These are phyloP conservation scores for Gymnopus androsaceus DNA, from an alignment of 1,284 basidiomycete genomes.

Conservation along the genomic window DNA sequence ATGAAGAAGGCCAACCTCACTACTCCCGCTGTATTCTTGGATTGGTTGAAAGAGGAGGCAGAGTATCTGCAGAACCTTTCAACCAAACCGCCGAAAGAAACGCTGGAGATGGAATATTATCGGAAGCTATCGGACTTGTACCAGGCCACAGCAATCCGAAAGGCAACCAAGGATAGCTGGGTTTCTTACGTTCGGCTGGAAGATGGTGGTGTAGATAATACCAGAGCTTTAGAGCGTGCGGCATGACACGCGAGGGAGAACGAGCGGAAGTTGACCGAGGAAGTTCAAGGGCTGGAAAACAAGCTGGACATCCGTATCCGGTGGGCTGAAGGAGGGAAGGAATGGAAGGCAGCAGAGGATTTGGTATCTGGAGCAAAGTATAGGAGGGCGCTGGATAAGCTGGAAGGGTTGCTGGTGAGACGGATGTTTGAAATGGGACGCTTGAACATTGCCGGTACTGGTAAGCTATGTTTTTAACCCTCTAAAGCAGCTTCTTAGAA, in stretches of 20 bases:
- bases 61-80: conserved; percentile 21
- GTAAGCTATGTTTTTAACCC: neutral
- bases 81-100: conserved; percentile 27
- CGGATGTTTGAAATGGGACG: neutral
- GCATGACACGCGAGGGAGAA: neutral
- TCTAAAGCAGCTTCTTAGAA: neutral
- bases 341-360: conserved; percentile 2
- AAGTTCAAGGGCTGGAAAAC: conserved; percentile 1
- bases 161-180: neutral
- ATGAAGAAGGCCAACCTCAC: neutral
- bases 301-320: neutral
- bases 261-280: neutral
- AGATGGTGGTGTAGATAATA: neutral
- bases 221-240: neutral
- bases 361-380: neutral
- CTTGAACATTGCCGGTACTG: conserved; percentile 10
- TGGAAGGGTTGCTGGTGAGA: neutral
- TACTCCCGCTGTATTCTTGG: neutral
- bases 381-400: conserved; percentile 4
- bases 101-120: conserved; percentile 30
- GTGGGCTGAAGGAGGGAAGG: neutral
- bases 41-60: conserved; percentile 25
- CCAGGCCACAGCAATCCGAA: too few species aligned
- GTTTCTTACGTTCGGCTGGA: neutral
- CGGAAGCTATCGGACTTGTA: conserved; percentile 10